Base-by-base conservation (phyloP, 805 yeast genomes). In the Zygoascus biomembranicola region DNA sequence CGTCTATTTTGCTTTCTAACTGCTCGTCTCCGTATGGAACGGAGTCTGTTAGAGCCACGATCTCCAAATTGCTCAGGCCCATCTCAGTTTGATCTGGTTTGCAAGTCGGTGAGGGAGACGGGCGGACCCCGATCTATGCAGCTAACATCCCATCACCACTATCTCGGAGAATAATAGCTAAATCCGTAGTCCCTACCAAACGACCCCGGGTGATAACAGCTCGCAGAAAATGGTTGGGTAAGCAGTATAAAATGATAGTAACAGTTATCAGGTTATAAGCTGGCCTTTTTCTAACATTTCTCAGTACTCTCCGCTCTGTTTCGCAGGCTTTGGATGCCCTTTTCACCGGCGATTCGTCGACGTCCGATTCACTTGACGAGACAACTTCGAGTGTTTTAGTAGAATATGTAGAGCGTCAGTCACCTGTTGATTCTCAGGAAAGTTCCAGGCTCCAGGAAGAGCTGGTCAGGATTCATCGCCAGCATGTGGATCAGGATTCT, bases 391-490 rank as follows among this genome's bases (percentile, higher is more conserved):
- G 52, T 20, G 20, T 47, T 23, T 43, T 56, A 16, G 47, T 47
- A n/a, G 31, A 23, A 26, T 56, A 51, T 41, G 32, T 51, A 8
- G 59, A 56, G 37, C 41, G 41, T 23, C 55, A 56, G 23, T 16
- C 51, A 14, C 42, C 55, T 10, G 44, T 51, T 10, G 68, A 65
- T 13, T 8, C 53, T 14, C 19, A 46, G 13, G 63, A 61, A 20
- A 64, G 72, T 3, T 42, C 62, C 18, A 50, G 63, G 52, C 62
- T 72, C 10, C 72, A 70, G 49, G 76, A 72, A 8, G 67, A 64
- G 45, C 65, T 72, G 32, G 54, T 55, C 16, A 51, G 59, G 43
- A 46, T 70, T 5, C 67, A 64, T 50, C 47, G 52, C 32, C 47
- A 52, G 5, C 49, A 48, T 11, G 61, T 58, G 35, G 55, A 53